phyloP scores from a whole-genome alignment of 768 basidiomycete species.

The Amanita polypyramis region DNA sequence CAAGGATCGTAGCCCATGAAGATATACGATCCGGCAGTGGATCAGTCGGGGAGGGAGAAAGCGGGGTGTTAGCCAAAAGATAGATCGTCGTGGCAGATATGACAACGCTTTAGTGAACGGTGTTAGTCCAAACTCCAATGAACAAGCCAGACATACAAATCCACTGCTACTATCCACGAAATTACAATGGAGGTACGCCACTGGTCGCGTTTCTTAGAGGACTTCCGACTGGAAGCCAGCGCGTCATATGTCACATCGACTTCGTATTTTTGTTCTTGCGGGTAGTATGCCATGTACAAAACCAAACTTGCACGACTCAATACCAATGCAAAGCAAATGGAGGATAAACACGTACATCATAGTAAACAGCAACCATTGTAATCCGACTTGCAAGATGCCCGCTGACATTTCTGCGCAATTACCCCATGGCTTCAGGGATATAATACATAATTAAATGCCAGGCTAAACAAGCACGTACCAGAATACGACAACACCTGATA shows the following conservation, averaged over 20 bases:
- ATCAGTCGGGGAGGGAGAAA: conserved; percentile 24
- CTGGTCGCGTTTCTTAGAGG: conserved; percentile 26
- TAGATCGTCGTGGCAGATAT: conserved; percentile 4
- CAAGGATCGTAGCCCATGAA: conserved; percentile 80
- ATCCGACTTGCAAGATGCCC: conserved; percentile 70
- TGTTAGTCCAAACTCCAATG: not conserved
- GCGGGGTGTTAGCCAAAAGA: conserved; percentile 21
- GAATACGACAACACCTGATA: conserved; percentile 66
- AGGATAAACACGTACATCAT: conserved; percentile 54
- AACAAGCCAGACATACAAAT: conserved; percentile 48
- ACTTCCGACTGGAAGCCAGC: conserved; percentile 11
- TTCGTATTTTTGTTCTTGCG: conserved; percentile 66
- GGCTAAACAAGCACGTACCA: conserved; percentile 23
- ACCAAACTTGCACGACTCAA: conserved; percentile 46
- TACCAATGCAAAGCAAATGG: not conserved
- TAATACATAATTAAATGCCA: conserved; percentile 20
- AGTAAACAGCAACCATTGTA: conserved; percentile 81
- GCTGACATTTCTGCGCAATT: conserved; percentile 72
- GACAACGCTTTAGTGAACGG: not conserved
- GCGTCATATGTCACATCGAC: not conserved
- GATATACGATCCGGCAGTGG: conserved; percentile 22
- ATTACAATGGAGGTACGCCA: conserved; percentile 76
- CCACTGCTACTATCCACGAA: conserved; percentile 57
- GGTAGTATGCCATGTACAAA: conserved; percentile 90
- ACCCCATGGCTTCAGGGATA: conserved; percentile 22